These are phyloP conservation scores for Exsudoporus frostii DNA, from an alignment of 768 basidiomycete genomes.

Conservation along the genomic window DNA sequence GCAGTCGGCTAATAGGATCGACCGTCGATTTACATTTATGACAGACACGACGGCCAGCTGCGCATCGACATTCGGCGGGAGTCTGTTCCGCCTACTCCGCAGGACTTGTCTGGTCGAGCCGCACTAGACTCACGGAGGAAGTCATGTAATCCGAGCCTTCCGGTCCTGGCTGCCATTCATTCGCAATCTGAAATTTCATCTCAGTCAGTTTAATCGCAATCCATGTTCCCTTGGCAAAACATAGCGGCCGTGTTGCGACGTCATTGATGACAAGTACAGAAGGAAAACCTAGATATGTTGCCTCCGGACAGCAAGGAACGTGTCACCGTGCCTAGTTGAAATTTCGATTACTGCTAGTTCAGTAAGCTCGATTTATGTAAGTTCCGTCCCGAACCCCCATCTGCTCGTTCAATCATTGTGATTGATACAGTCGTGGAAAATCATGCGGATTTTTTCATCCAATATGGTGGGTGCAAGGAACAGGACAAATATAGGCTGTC, in stretches of 20 bases:
- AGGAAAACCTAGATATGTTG: slow-evolving; percentile 2
- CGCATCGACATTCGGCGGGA: neutral
- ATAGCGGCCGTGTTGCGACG: neutral
- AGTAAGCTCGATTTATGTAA: neutral
- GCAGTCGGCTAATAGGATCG: neutral
- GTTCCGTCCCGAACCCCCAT: neutral
- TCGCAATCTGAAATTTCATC: too few species aligned
- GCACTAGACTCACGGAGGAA: too few species aligned
- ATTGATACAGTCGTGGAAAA: neutral
- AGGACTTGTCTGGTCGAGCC: neutral
- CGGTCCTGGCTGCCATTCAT: too few species aligned
- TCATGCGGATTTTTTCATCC: neutral
- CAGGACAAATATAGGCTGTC: neutral
- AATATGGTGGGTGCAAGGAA: slow-evolving; percentile 2
- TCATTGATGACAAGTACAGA: too few species aligned
- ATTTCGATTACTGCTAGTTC: neutral
- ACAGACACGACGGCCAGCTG: neutral
- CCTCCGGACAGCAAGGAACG: slow-evolving; percentile 4
- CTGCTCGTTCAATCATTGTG: neutral
- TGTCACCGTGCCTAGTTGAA: neutral
- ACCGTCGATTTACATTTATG: neutral
- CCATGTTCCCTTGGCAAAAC: neutral
- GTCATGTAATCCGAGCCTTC: too few species aligned
- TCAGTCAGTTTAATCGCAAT: slow-evolving; percentile 5
- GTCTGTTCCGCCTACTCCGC: neutral